Conservation (phyloP, 306 rosid genomes). For the Luffa acutangula region DNA sequence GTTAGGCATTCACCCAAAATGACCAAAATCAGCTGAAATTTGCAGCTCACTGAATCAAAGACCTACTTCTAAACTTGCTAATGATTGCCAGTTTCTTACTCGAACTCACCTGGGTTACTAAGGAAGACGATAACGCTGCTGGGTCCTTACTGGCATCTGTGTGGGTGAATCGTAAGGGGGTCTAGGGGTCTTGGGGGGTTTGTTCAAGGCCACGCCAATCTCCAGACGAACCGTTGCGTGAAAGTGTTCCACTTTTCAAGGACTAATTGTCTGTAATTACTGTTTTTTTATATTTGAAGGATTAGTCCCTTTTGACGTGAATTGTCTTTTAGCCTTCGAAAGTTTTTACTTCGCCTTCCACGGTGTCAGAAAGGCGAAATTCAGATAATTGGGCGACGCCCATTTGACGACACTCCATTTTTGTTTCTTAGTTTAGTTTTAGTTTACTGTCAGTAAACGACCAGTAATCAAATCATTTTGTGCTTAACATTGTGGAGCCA, state of each 20-base stretch:
- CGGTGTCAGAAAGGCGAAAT: not conserved
- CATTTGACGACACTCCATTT: not conserved
- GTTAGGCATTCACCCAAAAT: not conserved
- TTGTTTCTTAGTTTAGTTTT: not conserved
- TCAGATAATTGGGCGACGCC: not conserved
- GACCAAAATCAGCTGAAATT: not conserved
- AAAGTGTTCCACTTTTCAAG: conserved; percentile 40
- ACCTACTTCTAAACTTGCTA: not conserved
- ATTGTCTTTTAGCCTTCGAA: not conserved
- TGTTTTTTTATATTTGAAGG: conserved; percentile 14
- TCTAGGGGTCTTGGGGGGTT: not conserved
- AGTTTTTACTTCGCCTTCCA: not conserved
- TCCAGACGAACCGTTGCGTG: conserved; percentile 41
- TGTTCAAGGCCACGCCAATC: conserved; percentile 24
- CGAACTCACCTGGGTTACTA: not conserved
- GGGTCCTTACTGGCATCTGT: not conserved
- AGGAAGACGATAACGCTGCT: not conserved
- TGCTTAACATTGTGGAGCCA: not conserved
- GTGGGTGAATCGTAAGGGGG: not conserved
- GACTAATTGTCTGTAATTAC: conserved; percentile 24
- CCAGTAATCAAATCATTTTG: not conserved
- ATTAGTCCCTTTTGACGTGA: not conserved
- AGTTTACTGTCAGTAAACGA: not conserved
- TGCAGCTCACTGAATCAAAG: not conserved
- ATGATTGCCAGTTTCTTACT: not conserved